phyloP scores from a whole-genome alignment of 179 eudicot species.

The Silene vulgaris region DNA sequence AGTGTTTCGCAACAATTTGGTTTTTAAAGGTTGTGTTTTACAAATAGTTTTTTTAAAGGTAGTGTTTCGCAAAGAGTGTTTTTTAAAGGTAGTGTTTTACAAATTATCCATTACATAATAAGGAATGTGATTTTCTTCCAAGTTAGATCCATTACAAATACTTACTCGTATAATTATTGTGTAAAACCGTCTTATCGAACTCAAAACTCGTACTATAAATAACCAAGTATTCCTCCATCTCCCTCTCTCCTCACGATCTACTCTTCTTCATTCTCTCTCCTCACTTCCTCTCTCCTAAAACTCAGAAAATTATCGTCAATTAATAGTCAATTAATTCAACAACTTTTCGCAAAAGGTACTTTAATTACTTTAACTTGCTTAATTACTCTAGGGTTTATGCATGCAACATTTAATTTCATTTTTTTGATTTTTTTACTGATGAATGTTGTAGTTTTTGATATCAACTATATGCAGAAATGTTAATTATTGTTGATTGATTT shows the following conservation, averaged over 20 bases:
- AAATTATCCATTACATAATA: no score
- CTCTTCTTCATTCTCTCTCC: neutral
- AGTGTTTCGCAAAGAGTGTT: no score
- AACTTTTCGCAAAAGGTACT: constrained; percentile 12
- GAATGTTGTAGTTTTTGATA: neutral
- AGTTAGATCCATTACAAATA: no score
- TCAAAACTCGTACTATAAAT: neutral
- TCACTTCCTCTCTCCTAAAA: constrained; percentile 10
- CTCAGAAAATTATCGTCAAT: neutral
- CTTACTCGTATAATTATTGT: no score
- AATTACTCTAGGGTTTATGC: neutral
- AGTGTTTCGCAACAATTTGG: no score
- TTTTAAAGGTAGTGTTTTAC: no score
- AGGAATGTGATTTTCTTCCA: no score
- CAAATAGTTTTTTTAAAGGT: no score
- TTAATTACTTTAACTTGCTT: neutral
- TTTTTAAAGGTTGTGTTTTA: no score
- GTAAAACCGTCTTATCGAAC: no score
- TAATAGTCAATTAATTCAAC: constrained; percentile 4
- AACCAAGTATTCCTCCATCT: neutral
- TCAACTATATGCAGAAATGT: neutral
- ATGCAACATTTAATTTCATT: neutral
- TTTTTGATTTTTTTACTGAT: neutral
- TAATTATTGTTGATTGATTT: neutral
- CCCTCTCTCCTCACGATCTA: constrained; percentile 16